phyloP scores from a whole-genome alignment of 352 stramenopile genomes.

The Pythium coloratum region DNA sequence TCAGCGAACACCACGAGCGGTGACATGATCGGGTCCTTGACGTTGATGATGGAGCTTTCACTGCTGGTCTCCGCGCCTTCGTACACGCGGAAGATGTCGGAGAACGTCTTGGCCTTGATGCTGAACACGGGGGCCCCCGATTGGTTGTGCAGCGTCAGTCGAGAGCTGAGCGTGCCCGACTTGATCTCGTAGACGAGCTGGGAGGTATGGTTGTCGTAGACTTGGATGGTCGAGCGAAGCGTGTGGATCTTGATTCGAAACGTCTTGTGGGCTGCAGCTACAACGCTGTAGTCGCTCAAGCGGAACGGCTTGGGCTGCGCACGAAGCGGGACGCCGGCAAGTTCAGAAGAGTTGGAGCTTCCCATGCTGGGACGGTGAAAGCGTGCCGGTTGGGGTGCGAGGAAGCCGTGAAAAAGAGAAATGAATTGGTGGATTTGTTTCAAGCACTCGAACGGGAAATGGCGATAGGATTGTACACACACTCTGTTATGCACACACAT shows the following conservation, averaged over 20 bases:
- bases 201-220: neutral
- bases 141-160: neutral
- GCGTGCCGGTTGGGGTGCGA: too few species aligned
- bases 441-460: too few species aligned
- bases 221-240: neutral
- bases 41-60: neutral
- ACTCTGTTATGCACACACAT: too few species aligned
- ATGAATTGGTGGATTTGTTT: too few species aligned
- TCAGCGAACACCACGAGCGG: neutral
- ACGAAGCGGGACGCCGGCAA: neutral
- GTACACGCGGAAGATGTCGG: neutral
- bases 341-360: neutral
- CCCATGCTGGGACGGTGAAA: neutral
- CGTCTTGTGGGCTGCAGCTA: neutral
- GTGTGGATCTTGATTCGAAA: neutral
- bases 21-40: neutral
- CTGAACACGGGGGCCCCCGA: neutral
- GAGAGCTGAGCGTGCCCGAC: neutral
- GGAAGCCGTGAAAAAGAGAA: too few species aligned
- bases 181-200: conserved; percentile 1
- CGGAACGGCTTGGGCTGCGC: neutral
- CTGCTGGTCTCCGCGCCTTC: neutral
- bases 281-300: neutral
- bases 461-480: too few species aligned
- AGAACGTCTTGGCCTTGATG: neutral